These are phyloP conservation scores for Murraya paniculata DNA, from an alignment of 345 rosid genomes.

Conservation along the genomic window DNA sequence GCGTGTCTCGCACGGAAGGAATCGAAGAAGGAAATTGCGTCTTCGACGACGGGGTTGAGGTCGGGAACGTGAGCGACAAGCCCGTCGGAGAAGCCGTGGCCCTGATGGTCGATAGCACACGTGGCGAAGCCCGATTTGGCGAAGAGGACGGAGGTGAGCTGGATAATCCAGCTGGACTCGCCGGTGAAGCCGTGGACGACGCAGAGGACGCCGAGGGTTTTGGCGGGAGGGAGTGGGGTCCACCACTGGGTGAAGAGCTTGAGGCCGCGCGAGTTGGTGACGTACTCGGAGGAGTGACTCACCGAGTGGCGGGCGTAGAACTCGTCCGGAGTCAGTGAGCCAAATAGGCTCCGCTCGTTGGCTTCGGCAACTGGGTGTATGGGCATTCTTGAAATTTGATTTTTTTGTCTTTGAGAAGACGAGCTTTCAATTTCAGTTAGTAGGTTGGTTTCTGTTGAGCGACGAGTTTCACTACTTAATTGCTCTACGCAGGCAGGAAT, in stretches of 20 bases:
- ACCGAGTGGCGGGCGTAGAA: conserved; percentile 81
- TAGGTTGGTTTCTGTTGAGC: not conserved
- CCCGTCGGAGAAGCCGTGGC: conserved; percentile 95
- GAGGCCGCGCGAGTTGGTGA: conserved; percentile 74
- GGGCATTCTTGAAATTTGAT: conserved; percentile 26
- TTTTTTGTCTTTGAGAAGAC: not conserved
- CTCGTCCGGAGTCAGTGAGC: conserved; percentile 53
- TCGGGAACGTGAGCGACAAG: conserved; percentile 69
- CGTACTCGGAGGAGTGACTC: conserved; percentile 59
- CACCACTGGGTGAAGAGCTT: conserved; percentile 87
- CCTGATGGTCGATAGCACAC: conserved; percentile 95
- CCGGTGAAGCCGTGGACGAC: conserved; percentile 94
- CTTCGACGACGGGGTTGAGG: conserved; percentile 71
- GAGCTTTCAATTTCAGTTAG: not conserved
- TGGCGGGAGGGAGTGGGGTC: conserved; percentile 59
- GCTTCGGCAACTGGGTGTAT: conserved; percentile 77
- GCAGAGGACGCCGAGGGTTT: conserved; percentile 54
- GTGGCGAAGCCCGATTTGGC: conserved; percentile 74
- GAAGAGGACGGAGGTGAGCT: conserved; percentile 69
- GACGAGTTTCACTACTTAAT: not conserved
- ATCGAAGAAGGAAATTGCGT: conserved; percentile 65
- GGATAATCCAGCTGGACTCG: conserved; percentile 80
- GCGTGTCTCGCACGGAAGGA: conserved; percentile 54
- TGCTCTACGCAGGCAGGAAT: not conserved
- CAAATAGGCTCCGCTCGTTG: conserved; percentile 61